These are phyloP conservation scores for Serpula lacrymans DNA, from an alignment of 768 basidiomycete species.

Conservation along the genomic window DNA sequence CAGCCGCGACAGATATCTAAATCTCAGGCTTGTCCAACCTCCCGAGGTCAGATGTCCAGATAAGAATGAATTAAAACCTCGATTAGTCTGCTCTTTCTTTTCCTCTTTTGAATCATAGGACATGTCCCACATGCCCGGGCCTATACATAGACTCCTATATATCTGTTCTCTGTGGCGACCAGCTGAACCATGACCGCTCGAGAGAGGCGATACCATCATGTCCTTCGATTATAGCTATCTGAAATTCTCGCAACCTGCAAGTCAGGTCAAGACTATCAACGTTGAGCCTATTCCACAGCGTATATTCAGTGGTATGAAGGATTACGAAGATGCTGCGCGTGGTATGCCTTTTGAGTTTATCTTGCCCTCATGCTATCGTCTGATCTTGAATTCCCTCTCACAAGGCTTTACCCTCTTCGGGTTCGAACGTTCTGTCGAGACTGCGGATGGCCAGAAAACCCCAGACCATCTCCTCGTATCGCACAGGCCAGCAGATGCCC, in stretches of 20 bases:
- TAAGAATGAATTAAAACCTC: too few relatives aligned
- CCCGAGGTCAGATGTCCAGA: too few relatives aligned
- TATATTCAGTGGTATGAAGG: conserved; percentile 32
- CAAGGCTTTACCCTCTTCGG: conserved; percentile 25
- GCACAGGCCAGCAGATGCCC: conserved; percentile 38
- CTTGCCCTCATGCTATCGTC: background rate
- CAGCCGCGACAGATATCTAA: too few relatives aligned
- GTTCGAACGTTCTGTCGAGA: conserved; percentile 22
- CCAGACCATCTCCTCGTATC: conserved; percentile 27
- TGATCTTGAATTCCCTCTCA: background rate
- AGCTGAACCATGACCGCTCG: too few relatives aligned
- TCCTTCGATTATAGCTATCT: conserved; percentile 26
- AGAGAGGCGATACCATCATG: conserved; percentile 1
- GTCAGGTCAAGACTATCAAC: conserved; percentile 38
- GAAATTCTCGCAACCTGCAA: conserved; percentile 32
- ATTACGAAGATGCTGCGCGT: conserved; percentile 37
- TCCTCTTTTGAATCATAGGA: too few relatives aligned
- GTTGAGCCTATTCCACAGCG: conserved; percentile 28
- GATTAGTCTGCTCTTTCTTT: too few relatives aligned
- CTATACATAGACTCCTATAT: too few relatives aligned
- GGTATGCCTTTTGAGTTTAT: conserved; percentile 13
- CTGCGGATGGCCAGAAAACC: conserved; percentile 6
- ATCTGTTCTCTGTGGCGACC: background rate
- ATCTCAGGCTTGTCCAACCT: too few relatives aligned
- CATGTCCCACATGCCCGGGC: too few relatives aligned